Evolutionary conservation across 352 stramenopile genomes (phyloP), one percentile per base, ranked within the genome.

Genomic region (Globisporangium barbulae): DNA sequence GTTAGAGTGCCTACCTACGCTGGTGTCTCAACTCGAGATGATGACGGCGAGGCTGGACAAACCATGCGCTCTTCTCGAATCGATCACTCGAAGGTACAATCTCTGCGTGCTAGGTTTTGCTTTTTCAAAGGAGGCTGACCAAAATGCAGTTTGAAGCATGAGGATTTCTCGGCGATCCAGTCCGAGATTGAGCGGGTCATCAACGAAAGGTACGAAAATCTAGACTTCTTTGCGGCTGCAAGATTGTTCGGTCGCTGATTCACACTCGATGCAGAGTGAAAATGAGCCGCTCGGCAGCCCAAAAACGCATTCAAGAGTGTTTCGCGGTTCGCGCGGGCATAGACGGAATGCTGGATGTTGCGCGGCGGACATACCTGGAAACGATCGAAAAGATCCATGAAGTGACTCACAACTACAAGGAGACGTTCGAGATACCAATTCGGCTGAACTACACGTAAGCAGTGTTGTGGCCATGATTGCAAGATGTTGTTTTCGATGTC

Each of bases 241-340:
- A 37, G 6, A 28, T 37, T 50, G 12, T 2, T 53, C 44, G 35
- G 30, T 33, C 2, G 1, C 39, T 63, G 22, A 45, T 25, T 49
- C 12, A n/a, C 35, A 41, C 44, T 49, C 22, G 31, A 45, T 63
- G 15, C 44, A 90, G 83, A 59, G 80, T 87, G 19, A 86, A 90
- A 68, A 61, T 86, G 53, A 85, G 75, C 28, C 75, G 77, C 25
- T 91, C 82, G 35, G 75, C 76, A 53, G 81, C 83, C 12, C 82
- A 93, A 65, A 94, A 91, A 59, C 79, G 86, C 39, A 94, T 94
- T 63, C 84, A 94, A 72, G 88, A 93, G 45, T 91, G 82, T 54
- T 93, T 96, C 68, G 85, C 88, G 31, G 73, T 96, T 13, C 66
- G 84, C 60, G 78, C 83, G 22, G 88, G 88, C 10, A 89, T 96